phyloP scores from a whole-genome alignment of 2,329 filamentous ascomycete genomes.

The Botrytis sinoallii region DNA sequence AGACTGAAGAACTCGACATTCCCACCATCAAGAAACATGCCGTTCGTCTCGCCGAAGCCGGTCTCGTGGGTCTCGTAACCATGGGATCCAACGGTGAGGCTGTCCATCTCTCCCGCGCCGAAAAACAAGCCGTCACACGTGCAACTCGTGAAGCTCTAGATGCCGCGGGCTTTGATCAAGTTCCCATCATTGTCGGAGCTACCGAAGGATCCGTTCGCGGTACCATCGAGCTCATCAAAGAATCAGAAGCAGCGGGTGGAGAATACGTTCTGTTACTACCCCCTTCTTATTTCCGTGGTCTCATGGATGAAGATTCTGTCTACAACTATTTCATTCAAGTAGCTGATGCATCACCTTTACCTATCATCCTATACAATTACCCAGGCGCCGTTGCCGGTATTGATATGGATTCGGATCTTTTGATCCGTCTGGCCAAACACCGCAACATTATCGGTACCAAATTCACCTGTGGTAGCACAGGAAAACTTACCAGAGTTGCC shows the following conservation, averaged over 20 bases:
- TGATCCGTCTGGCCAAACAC: conserved; percentile 76
- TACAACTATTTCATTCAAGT: conserved; percentile 64
- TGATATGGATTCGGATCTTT: conserved; percentile 84
- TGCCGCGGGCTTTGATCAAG: conserved; percentile 69
- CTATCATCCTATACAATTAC: conserved; percentile 88
- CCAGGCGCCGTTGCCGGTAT: conserved; percentile 82
- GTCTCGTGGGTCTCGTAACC: conserved; percentile 76
- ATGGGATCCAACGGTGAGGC: conserved; percentile 93
- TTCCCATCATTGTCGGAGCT: conserved; percentile 80
- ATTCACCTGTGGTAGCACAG: conserved; percentile 88
- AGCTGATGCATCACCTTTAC: conserved; percentile 70
- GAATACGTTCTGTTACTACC: conserved; percentile 79
- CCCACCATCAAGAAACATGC: conserved; percentile 77
- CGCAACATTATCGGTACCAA: conserved; percentile 85
- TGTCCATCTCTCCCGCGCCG: conserved; percentile 74
- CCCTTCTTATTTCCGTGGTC: conserved; percentile 77
- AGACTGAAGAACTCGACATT: conserved; percentile 82
- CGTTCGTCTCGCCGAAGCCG: conserved; percentile 70
- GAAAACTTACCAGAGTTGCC: conserved; percentile 82
- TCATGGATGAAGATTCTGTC: conserved; percentile 69
- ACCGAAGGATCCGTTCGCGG: conserved; percentile 78
- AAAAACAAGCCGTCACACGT: conserved; percentile 71
- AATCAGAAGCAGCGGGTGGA: conserved; percentile 65
- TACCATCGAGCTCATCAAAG: conserved; percentile 71
- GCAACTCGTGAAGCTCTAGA: conserved; percentile 81